Base-by-base conservation (phyloP, 345 rosid species). In the Eutrema yunnanense region DNA sequence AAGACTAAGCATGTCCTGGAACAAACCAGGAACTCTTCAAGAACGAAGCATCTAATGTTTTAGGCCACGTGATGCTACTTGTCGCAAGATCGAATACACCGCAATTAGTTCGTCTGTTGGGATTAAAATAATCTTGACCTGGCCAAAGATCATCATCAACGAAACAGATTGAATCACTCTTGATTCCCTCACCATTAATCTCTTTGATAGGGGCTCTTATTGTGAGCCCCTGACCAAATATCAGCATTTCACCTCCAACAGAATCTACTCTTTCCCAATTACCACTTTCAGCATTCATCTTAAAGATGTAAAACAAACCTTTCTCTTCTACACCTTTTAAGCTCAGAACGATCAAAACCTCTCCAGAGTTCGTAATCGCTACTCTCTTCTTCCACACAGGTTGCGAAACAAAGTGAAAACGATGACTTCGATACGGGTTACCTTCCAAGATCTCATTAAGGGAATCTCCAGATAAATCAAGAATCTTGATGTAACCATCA, bases 201-300 rank as follows among this genome's bases (percentile, higher is more conserved):
- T 63, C 70, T 27, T 63, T 72, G 9, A 27, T 43, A 22, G 64
- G 76, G 46, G 70, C 54, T 54, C 48, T 73, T 36, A 64, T 30
- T 6, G 71, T 73, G 10, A 54, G 49, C 6, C 76, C 70, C 44
- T 63, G 56, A 44, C 64, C 71, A 54, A 63, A 63, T 1, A 73
- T 64, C 64, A 73, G 63, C 70, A 73, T 43, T 13, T 63, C 71
- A 63, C 51, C 71, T 22, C 70, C 76, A 22, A 63, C 33, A 53
- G 63, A 33, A 13, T 63, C 63, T 2, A 72, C 48, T 43, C 56
- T 72, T 72, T 63, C 71, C 70, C 71, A 73, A 0, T 26, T 32
- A 2, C 64, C 60, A 53, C 42, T 72, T 42, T 43, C 48, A 9
- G 9, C 13, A 53, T 72, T 72, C 63, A 72, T 32, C 63, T 46